A percentile compares a stretch with the other conserved stretches of the same genome.
Conservation (phyloP, 495 filamentous ascomycete species). For the Astrothelium macrocarpum region DNA sequence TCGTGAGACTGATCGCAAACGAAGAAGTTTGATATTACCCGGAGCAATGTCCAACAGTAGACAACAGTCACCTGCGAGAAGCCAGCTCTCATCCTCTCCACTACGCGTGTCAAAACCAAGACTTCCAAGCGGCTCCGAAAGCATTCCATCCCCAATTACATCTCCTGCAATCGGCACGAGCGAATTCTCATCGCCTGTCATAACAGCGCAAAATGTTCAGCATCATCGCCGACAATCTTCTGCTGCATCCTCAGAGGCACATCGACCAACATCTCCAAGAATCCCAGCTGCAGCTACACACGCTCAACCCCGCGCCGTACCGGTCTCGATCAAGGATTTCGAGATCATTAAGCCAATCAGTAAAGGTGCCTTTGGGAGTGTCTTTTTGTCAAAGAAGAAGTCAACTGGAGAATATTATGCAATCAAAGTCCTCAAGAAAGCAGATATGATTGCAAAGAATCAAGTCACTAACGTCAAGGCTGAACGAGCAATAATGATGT, state of each 20-base stretch:
- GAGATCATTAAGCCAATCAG: slow-evolving; percentile 99
- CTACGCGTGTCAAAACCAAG: slow-evolving; percentile 79
- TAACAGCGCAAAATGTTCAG: slow-evolving; percentile 40
- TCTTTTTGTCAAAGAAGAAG: slow-evolving; percentile 96
- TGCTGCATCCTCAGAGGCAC: slow-evolving; percentile 60
- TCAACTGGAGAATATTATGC: slow-evolving; percentile 96
- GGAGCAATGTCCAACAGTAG: slow-evolving; percentile 67
- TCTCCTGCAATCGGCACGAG: slow-evolving; percentile 75
- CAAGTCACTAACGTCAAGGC: slow-evolving; percentile 99
- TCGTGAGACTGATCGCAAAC: slow-evolving; percentile 60
- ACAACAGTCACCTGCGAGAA: slow-evolving; percentile 73
- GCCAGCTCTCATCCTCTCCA: slow-evolving; percentile 69
- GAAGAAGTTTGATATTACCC: slow-evolving; percentile 70
- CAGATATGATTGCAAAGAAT: slow-evolving; percentile 99
- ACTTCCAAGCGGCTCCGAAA: slow-evolving; percentile 62
- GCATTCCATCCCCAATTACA: slow-evolving; percentile 71
- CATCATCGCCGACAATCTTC: slow-evolving; percentile 93
- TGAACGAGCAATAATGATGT: slow-evolving; percentile 99
- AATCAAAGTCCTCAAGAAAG: slow-evolving; percentile 96
- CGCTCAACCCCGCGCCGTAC: slow-evolving; percentile 69
- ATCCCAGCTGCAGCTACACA: slow-evolving; percentile 58
- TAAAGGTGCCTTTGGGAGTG: slow-evolving; percentile 96
- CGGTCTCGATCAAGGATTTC: slow-evolving; percentile 96
- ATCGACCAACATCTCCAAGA: slow-evolving; percentile 70
- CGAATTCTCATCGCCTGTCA: slow-evolving; percentile 68